A percentile compares a stretch with the other conserved stretches of the same genome.
Evolutionary conservation across 768 basidiomycete genomes (phyloP).

Genomic region (Rhodotorula babjevae): DNA sequence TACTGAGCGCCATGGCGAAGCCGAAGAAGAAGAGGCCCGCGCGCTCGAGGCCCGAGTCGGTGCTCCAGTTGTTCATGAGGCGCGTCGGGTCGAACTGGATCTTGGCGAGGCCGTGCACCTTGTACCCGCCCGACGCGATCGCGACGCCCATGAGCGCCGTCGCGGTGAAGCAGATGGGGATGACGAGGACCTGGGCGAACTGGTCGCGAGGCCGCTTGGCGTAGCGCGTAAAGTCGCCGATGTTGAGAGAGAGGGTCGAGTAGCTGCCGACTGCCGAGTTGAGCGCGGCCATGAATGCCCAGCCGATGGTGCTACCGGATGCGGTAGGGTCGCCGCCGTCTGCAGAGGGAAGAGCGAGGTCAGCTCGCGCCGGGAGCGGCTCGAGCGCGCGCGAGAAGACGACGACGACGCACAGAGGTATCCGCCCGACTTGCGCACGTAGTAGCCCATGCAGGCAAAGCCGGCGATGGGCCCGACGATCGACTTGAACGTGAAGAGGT

Average conservation of each 20-base stretch:
- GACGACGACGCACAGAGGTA: slow-evolving; percentile 2
- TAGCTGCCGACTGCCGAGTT: slow-evolving; percentile 74
- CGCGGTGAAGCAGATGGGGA: slow-evolving; percentile 34
- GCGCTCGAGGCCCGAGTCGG: neutral
- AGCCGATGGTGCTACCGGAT: slow-evolving; percentile 43
- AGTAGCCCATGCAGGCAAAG: slow-evolving; percentile 45
- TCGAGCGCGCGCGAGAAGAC: no score
- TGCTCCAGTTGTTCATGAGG: slow-evolving; percentile 31
- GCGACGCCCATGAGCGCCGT: slow-evolving; percentile 21
- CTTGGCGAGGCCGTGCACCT: slow-evolving; percentile 13
- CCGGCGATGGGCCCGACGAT: slow-evolving; percentile 44
- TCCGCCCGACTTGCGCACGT: slow-evolving; percentile 43
- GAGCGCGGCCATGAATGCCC: slow-evolving; percentile 71
- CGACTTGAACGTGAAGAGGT: slow-evolving; percentile 46
- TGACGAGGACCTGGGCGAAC: slow-evolving; percentile 33
- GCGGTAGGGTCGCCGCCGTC: slow-evolving; percentile 7
- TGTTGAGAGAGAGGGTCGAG: slow-evolving; percentile 43
- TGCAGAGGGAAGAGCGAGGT: neutral
- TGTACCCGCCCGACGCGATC: slow-evolving; percentile 11
- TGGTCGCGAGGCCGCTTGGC: neutral
- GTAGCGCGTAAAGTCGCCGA: slow-evolving; percentile 25
- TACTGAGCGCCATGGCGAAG: slow-evolving; percentile 1
- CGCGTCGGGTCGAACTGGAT: slow-evolving; percentile 20
- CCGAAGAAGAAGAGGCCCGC: slow-evolving; percentile 39
- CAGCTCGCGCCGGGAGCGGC: neutral